phyloP scores from a whole-genome alignment of 805 yeast species.

The Metschnikowia colocasiae region DNA sequence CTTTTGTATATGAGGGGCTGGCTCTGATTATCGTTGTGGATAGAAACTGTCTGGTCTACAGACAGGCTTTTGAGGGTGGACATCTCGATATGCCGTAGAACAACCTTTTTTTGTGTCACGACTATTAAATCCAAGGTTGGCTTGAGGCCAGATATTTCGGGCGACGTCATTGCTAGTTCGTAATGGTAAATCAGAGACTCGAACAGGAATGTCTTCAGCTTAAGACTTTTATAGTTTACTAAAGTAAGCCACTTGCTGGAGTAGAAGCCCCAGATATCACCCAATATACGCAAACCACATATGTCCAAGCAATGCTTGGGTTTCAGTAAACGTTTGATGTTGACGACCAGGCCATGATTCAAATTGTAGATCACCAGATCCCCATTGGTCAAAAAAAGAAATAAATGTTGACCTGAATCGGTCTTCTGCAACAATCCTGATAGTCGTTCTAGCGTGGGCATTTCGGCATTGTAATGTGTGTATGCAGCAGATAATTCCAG shows the following conservation, averaged over 20 bases:
- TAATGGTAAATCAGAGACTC: constrained; percentile 3
- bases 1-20: constrained; percentile 12
- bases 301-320: neutral
- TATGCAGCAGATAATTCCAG: neutral
- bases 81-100: constrained; percentile 4
- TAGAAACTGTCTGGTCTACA: constrained; percentile 2
- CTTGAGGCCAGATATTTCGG: neutral
- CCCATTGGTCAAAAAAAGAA: neutral
- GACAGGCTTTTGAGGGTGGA: neutral
- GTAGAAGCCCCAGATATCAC: neutral
- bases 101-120: constrained; percentile 9
- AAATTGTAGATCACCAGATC: neutral
- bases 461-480: neutral
- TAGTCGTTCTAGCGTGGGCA: neutral
- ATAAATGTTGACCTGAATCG: neutral
- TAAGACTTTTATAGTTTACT: neutral
- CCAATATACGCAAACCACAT: neutral
- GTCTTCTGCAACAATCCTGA: neutral
- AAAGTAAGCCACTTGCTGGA: neutral
- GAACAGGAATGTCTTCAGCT: constrained; percentile 1
- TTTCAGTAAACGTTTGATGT: neutral
- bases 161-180: neutral
- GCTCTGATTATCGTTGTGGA: constrained; percentile 15
- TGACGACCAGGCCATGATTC: neutral
- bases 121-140: constrained; percentile 1